Base-by-base conservation (phyloP, 2,329 filamentous ascomycete genomes). In the Meredithiella fracta region DNA sequence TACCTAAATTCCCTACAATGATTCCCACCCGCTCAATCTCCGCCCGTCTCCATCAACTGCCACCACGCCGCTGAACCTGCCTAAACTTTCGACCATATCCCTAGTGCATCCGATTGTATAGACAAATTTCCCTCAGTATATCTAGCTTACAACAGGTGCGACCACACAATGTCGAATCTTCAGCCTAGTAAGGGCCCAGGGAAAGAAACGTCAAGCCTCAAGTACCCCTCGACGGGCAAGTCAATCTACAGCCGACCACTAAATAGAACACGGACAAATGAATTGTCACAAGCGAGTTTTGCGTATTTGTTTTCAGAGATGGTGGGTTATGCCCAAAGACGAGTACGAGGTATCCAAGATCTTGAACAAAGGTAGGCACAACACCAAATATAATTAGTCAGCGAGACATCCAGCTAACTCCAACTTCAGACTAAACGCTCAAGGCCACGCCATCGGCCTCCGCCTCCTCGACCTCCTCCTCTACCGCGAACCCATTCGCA, bases 181-280 rank as follows among this genome's bases (percentile, higher is more conserved):
- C 74, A 75, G 62, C 67, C 73, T 57, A 65, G 69, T 60, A 70
- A 74, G 60, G 63, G 69, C 25, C 67, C 70, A 58, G 68, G 70
- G 62, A 73, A 74, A 65, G 74, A 71, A 56, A 69, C 75, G 61
- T 67, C 75, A 34, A 83, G 86, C 25, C 82, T 98, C 60, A 86
- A 89, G 62, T 87, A 94, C 65, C 91, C 92, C 51, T 86, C 86
- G 57, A 94, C 82, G 68, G 88, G 89, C 72, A 97, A 97, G 73
- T 95, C 89, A 61, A 97, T 98, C 72, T 98, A 97, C 74, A 89
- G 96, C 74, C 80, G 92, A 56, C 89, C 94, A 60, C 75, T 97
- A 60, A 96, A 96, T 70, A 85, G 92, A 61, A 85, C 83, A 63
- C 86, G 88, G 67, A 87, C 86, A 63, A 79, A 86, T 58, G 91